A percentile compares a stretch with the other conserved stretches of the same genome.
Evolutionary conservation across 306 rosid genomes (phyloP).

Genomic region (Amphicarpaea edgeworthii): DNA sequence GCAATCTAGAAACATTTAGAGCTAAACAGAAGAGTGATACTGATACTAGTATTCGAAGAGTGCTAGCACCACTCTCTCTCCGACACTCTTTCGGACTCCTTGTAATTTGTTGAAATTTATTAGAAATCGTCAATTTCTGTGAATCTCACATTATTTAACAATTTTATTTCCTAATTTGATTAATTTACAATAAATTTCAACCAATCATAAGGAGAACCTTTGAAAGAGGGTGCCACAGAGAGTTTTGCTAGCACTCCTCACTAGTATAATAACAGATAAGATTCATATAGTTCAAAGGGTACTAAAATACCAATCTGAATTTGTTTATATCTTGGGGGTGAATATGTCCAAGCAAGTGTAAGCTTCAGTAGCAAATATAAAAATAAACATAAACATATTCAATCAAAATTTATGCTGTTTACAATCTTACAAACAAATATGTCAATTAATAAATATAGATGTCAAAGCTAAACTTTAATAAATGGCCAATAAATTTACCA

Average conservation of each 20-base stretch:
- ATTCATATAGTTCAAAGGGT: background rate
- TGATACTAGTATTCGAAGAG: too few species aligned
- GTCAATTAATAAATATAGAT: background rate
- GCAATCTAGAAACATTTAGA: slow-evolving; percentile 12
- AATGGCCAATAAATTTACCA: slow-evolving; percentile 14
- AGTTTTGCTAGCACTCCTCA: too few species aligned
- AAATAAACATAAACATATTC: background rate
- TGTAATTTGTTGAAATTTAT: too few species aligned
- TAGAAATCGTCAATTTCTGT: too few species aligned
- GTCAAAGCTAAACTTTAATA: background rate
- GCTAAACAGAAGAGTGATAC: background rate
- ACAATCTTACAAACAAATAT: background rate
- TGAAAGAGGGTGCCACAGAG: too few species aligned
- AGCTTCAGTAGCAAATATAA: background rate
- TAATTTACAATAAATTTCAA: too few species aligned
- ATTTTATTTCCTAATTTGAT: too few species aligned
- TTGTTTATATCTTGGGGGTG: background rate
- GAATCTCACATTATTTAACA: too few species aligned
- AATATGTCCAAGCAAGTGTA: background rate
- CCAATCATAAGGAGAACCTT: too few species aligned
- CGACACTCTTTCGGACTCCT: too few species aligned
- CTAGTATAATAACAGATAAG: background rate
- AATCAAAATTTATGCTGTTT: background rate
- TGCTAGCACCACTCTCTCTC: too few species aligned
- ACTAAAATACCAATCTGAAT: background rate